These are phyloP conservation scores for Epichloe sibirici DNA, from an alignment of 2,329 filamentous ascomycete species.

Conservation along the genomic window DNA sequence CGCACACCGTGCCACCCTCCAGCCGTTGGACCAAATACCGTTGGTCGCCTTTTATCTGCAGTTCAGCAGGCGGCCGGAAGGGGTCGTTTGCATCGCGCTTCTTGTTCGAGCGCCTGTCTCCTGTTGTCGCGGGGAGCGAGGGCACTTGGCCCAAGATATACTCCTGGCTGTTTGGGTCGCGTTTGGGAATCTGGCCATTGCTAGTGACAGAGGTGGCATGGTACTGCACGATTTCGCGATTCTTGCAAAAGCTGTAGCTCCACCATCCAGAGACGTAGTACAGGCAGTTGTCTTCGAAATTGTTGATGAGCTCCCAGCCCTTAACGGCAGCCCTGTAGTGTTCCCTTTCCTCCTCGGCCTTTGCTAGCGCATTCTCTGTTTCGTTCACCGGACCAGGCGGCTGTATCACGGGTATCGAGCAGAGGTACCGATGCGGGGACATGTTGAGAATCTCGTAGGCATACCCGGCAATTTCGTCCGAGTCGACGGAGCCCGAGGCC, in stretches of 20 bases:
- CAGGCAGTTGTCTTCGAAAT: conserved; percentile 72
- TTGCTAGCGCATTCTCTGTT: conserved; percentile 53
- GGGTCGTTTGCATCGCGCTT: conserved; percentile 13
- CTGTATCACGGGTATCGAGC: conserved; percentile 63
- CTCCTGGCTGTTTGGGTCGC: conserved; percentile 63
- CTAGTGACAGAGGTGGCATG: conserved; percentile 62
- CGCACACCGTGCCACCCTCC: conserved; percentile 69
- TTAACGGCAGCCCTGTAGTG: conserved; percentile 62
- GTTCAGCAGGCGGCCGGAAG: conserved; percentile 38
- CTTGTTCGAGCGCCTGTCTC: conserved; percentile 7
- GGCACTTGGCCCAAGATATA: conserved; percentile 59
- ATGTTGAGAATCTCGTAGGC: conserved; percentile 65
- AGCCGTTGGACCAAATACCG: conserved; percentile 78
- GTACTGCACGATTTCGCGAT: conserved; percentile 77
- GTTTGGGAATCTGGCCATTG: conserved; percentile 60
- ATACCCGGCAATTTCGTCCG: conserved; percentile 18
- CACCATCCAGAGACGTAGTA: conserved; percentile 83
- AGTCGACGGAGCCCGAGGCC: conserved; percentile 13
- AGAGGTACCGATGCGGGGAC: conserved; percentile 63
- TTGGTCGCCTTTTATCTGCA: conserved; percentile 73
- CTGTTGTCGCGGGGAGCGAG: conserved; percentile 19
- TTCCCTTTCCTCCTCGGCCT: conserved; percentile 69
- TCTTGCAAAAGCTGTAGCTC: conserved; percentile 93
- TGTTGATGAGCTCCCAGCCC: conserved; percentile 68
- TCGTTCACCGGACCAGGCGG: conserved; percentile 45